Percentiles rank a stretch among this genome's conserved stretches.
Conservation (phyloP, 2,329 filamentous ascomycete genomes). For the Penicillium sp. region DNA sequence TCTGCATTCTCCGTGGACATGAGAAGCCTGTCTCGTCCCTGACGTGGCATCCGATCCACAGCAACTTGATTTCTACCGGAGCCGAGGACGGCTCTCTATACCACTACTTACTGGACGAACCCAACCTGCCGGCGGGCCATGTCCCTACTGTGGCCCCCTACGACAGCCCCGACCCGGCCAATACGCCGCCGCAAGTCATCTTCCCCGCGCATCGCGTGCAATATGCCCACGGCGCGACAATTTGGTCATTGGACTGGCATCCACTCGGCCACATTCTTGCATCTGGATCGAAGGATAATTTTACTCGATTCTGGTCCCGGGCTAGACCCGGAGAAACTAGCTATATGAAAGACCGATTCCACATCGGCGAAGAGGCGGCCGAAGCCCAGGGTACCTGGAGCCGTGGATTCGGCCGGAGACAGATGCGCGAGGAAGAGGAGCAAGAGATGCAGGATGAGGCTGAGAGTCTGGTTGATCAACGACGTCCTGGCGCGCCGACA, state of each 20-base stretch:
- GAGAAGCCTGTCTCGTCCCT: conserved; percentile 95
- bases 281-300: conserved; percentile 93
- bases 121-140: conserved; percentile 77
- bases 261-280: conserved; percentile 93
- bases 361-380: conserved; percentile 90
- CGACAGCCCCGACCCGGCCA: conserved; percentile 77
- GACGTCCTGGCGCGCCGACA: conserved; percentile 66
- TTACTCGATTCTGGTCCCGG: conserved; percentile 95
- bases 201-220: conserved; percentile 85
- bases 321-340: conserved; percentile 84
- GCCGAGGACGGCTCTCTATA: conserved; percentile 86
- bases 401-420: conserved; percentile 73
- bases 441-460: conserved; percentile 91
- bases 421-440: conserved; percentile 89
- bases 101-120: conserved; percentile 95
- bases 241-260: conserved; percentile 99
- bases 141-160: conserved; percentile 77
- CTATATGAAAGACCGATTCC: conserved; percentile 86
- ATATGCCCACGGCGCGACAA: conserved; percentile 89
- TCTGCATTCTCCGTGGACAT: conserved; percentile 88
- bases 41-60: conserved; percentile 90
- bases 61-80: conserved; percentile 85
- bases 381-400: conserved; percentile 96
- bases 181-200: conserved; percentile 84
- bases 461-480: conserved; percentile 89